Base-by-base conservation (phyloP, 2,329 filamentous ascomycete genomes). In the Cercospora sp. region DNA sequence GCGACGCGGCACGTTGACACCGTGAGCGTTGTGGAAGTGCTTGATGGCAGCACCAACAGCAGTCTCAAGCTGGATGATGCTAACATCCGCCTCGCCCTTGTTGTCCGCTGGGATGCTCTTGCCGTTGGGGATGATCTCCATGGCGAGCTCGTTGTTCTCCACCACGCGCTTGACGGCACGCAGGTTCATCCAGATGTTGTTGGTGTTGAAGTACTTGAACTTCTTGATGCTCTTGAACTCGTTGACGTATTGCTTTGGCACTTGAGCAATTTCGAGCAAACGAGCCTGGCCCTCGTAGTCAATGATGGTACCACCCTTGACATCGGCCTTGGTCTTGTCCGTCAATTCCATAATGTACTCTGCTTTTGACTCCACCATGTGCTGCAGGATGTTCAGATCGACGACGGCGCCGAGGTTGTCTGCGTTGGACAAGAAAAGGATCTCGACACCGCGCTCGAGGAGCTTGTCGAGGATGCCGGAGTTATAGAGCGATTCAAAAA, bases 201-300 rank as follows among this genome's bases (percentile, higher is more conserved):
- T 99, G 83, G 95, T 99, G 89, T 99, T 99, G 91, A 99, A 99
- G 90, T 99, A 99, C 88, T 96, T 97, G 91, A 99, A 99, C 88
- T 99, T 99, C 91, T 99, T 99, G 87, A 99, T 99, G 60, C 94
- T 97, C 90, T 99, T 99, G 92, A 99, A 99, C 86, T 99, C 95
- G 85, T 99, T 98, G 81, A 95, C 92, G 84, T 99, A 95, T 87
- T 99, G 93, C 89, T 98, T 99, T 83, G 95, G 95, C 39, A 99
- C 95, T 87, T 99, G 95, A 13, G 95, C 95, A 77, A 99, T 97
- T 86, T 99, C 95, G 63, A 99, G 91, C 74, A 99, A 91, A 79
- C 95, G 94, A 75, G 96, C 94, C 67, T 92, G 94, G 78, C 94
- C 94, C 81, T 99, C 95, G 83, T 97, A 97, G 85, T 99, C 94